Conservation (phyloP, 306 rosid species). For the Trifolium pratense region DNA sequence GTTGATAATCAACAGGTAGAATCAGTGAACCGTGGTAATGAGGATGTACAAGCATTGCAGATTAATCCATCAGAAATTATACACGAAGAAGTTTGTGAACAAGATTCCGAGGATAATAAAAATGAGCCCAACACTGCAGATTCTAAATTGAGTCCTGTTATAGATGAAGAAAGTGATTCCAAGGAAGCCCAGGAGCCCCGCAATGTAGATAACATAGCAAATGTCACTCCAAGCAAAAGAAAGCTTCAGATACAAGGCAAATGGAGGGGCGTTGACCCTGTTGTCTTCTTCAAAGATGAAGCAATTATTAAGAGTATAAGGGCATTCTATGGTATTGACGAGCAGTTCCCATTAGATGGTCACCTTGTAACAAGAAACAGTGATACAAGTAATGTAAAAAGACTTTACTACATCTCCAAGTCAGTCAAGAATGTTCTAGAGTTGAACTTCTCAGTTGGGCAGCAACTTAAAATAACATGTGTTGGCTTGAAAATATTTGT, state of each 20-base stretch:
- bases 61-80: constrained; percentile 49
- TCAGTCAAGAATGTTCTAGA: constrained; percentile 83
- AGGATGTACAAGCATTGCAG: constrained; percentile 50
- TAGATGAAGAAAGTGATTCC: constrained; percentile 47
- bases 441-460: constrained; percentile 79
- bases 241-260: constrained; percentile 74
- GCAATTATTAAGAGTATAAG: constrained; percentile 60
- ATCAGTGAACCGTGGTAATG: constrained; percentile 45
- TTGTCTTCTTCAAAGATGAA: constrained; percentile 85
- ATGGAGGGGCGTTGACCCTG: constrained; percentile 97
- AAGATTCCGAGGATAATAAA: constrained; percentile 53
- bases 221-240: constrained; percentile 64
- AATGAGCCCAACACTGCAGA: constrained; percentile 46
- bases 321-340: constrained; percentile 77
- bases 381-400: constrained; percentile 76
- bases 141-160: constrained; percentile 41
- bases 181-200: constrained; percentile 50
- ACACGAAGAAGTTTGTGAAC: constrained; percentile 48
- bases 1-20: constrained; percentile 40
- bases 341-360: constrained; percentile 70
- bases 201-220: constrained; percentile 48
- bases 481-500: constrained; percentile 92
- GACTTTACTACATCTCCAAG: constrained; percentile 83
- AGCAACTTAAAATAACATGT: constrained; percentile 87
- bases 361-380: constrained; percentile 81